Conservation (phyloP, 495 filamentous ascomycete species). For the Aeminium ludgeri region DNA sequence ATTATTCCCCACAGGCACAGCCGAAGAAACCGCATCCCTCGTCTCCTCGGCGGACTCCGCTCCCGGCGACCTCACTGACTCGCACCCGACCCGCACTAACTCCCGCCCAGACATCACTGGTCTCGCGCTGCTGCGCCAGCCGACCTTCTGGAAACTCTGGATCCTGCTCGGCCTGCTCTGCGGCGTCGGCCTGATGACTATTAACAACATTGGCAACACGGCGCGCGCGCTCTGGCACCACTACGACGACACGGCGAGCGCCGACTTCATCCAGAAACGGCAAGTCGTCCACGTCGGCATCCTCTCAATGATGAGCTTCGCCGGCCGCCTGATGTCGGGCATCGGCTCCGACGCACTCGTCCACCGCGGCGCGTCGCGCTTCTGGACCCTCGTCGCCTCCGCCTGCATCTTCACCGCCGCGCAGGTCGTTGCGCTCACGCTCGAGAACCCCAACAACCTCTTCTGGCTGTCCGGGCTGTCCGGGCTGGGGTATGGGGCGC, state of each 20-base stretch:
- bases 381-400: conserved; percentile 76
- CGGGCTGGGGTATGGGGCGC: conserved; percentile 80
- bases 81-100: conserved; percentile 35
- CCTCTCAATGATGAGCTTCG: conserved; percentile 68
- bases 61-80: conserved; percentile 32
- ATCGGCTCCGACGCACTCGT: conserved; percentile 82
- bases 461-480: conserved; percentile 64
- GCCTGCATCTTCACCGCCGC: conserved; percentile 61
- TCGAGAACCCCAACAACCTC: conserved; percentile 65
- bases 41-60: conserved; percentile 40
- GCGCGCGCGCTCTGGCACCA: conserved; percentile 61
- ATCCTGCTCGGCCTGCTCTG: conserved; percentile 71
- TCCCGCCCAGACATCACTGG: conserved; percentile 74
- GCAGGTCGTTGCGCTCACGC: conserved; percentile 61
- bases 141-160: conserved; percentile 87
- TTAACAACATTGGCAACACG: conserved; percentile 96
- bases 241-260: conserved; percentile 55
- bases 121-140: conserved; percentile 49
- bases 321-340: conserved; percentile 63
- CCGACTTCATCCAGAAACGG: conserved; percentile 60
- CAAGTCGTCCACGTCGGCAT: conserved; percentile 91
- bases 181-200: conserved; percentile 93
- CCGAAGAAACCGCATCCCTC: conserved; percentile 70
- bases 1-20: not conserved
- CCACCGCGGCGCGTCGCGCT: conserved; percentile 59